Conservation (phyloP, 495 filamentous ascomycete species). For the Talaromyces proteolyticus region DNA sequence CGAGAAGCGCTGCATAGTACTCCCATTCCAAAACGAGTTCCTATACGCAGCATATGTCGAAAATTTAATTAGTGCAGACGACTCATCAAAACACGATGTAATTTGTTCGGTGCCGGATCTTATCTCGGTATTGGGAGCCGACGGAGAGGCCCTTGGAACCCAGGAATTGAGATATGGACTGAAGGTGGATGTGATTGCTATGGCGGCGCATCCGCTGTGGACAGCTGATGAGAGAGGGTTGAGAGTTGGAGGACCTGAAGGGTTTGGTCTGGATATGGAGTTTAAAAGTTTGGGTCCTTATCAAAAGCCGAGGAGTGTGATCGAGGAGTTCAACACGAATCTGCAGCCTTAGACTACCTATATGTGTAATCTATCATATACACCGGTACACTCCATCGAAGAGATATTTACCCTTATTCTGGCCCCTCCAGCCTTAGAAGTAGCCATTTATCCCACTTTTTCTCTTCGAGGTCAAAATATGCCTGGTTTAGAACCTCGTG, state of each 20-base stretch:
- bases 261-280: constrained; percentile 19
- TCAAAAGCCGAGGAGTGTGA: constrained; percentile 16
- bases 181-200: constrained; percentile 26
- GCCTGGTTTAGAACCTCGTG: too few species aligned
- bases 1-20: constrained; percentile 31
- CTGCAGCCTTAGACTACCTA: too few species aligned
- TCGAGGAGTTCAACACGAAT: constrained; percentile 14
- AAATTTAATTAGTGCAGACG: constrained; percentile 6
- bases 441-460: too few species aligned
- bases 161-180: constrained; percentile 31
- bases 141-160: constrained; percentile 24
- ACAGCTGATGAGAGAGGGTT: constrained; percentile 21
- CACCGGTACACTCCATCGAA: too few species aligned
- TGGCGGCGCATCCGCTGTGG: constrained; percentile 30
- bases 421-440: too few species aligned
- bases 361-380: too few species aligned
- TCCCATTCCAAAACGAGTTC: constrained; percentile 63
- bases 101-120: constrained; percentile 29
- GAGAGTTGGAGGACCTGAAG: constrained; percentile 27
- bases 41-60: constrained; percentile 40
- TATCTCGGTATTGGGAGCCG: constrained; percentile 22
- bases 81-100: constrained; percentile 15
- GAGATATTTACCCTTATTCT: too few species aligned
- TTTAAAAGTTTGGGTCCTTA: constrained; percentile 18
- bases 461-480: too few species aligned